Evolutionary conservation across 371 early-diverging fungal species (phyloP), one percentile per base, ranked within the genome.

Genomic region (Mortierella sp.): DNA sequence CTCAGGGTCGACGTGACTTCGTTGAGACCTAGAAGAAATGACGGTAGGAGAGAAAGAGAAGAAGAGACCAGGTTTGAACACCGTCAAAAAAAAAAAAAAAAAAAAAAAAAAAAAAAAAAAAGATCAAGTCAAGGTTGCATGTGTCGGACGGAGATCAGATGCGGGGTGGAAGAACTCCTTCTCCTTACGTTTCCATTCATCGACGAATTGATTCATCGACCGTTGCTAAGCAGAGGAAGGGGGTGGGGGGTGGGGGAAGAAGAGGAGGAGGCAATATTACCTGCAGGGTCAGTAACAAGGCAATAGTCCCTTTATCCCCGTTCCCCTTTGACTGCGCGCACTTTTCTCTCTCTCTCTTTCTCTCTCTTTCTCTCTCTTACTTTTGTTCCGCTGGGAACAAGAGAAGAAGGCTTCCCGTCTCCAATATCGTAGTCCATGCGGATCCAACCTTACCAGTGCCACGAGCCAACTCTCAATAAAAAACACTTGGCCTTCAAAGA

Each of bases 401-500:
- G n/a, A n/a, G n/a, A n/a, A n/a, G n/a, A n/a, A n/a, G n/a, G n/a
- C n/a, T n/a, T n/a, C n/a, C n/a, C n/a, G n/a, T n/a, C n/a, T n/a
- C n/a, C n/a, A n/a, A n/a, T n/a, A n/a, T 46, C 46, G 9, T 46
- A 2, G n/a, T 6, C n/a, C 21, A 50, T 50, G 50, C 3, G 2
- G 14, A 14, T 4, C 14, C n/a, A 50, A 14, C 14, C n/a, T 50
- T 53, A 85, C 82, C 43, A 90, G 43, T 23, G 77, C 72, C 15
- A 89, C 87, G 11, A 89, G 73, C 93, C 93, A 92, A 76, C 83
- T 85, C 58, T 88, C 85, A 14, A 91, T 66, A 23, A 84, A 85
- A 44, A 90, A 91, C 46, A 93, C 68, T 56, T 93, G 92, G 11
- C 89, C 89, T 64, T 92, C 89, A 76, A 92, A 90, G 46, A 88